Base-by-base conservation (phyloP, 202 grass and related monocot genomes). In the Carex arenaria region DNA sequence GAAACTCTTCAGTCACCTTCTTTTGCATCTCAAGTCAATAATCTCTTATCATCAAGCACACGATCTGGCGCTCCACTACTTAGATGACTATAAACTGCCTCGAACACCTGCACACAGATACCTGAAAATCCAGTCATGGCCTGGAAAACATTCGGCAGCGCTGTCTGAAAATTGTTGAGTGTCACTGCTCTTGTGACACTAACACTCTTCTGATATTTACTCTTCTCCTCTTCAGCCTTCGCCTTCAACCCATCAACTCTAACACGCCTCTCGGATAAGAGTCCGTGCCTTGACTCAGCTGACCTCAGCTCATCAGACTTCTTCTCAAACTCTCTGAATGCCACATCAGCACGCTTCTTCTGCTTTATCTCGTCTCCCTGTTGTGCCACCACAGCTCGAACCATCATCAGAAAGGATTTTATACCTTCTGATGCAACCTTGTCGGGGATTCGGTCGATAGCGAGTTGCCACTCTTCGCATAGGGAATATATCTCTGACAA, bases 391-490 rank as follows among this genome's bases (percentile, higher is more conserved):
- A 98, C 64, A 0, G 96, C 89, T 3, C 91, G 89, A 68, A 95
- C 93, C 80, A 95, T 90, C 7, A 88, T 90, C 17, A 95, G 66
- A 83, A 98, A 89, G 20, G 92, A 95, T 81, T 98, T 98, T 61
- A 98, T 95, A 72, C 96, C 93, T 83, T 98, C 93, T 0, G 93
- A 95, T 10, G 96, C 96, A 54, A 98, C 96, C 54, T 98, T 95
- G 61, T 98, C 96, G 0, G 96, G 96, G 28, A 98, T 93, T 82
- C 91, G 80, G 79, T 98, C 96, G 1, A 98, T 87, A 14, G 96
- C 92, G 45, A 93, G 89, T 77, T 98, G 96, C 96, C 96, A 98
- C 69, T 98, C 96, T 71, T 98, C 96, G 20, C 96, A 93, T 23
- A 98, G 63, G 3, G 87, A 82, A 79, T 98, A 98, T 57, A 98